Percentiles rank a stretch among this genome's conserved stretches.
Conservation (phyloP, 2,329 filamentous ascomycete species). For the Magnaporthiopsis rhizophila region DNA sequence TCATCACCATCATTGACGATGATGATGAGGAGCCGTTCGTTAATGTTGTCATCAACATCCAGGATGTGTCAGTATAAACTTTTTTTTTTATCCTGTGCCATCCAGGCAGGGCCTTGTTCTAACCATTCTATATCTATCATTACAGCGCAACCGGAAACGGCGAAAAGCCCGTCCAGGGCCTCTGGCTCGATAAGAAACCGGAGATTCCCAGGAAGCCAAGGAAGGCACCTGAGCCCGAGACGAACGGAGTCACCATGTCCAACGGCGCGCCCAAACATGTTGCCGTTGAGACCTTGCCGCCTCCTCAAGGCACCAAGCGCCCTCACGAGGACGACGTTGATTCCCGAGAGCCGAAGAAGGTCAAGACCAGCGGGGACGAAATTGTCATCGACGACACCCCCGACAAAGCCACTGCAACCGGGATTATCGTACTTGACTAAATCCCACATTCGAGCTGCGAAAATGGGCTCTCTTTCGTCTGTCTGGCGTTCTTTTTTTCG, state of each 20-base stretch:
- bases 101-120: conserved; percentile 15
- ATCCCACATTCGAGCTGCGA: no score
- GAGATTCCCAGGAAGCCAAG: conserved; percentile 48
- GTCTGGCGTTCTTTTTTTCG: background rate
- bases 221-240: conserved; percentile 29
- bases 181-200: conserved; percentile 32
- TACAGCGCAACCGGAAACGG: conserved; percentile 31
- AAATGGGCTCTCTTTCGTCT: no score
- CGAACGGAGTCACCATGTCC: conserved; percentile 29
- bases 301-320: conserved; percentile 35
- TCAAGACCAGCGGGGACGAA: conserved; percentile 27
- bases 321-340: conserved; percentile 33
- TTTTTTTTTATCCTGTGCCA: conserved; percentile 9
- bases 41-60: conserved; percentile 67
- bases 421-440: conserved; percentile 51
- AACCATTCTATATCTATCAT: conserved; percentile 4
- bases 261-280: conserved; percentile 30
- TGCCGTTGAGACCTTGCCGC: conserved; percentile 27
- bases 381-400: conserved; percentile 14
- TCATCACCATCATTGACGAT: conserved; percentile 79
- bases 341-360: conserved; percentile 37
- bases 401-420: conserved; percentile 30
- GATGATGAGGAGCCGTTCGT: conserved; percentile 68
- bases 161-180: conserved; percentile 45
- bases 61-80: conserved; percentile 44